Percentiles rank a stretch among this genome's conserved stretches.
Evolutionary conservation across 805 yeast genomes (phyloP).

Genomic region (Wickerhamomyces rabaulensis): DNA sequence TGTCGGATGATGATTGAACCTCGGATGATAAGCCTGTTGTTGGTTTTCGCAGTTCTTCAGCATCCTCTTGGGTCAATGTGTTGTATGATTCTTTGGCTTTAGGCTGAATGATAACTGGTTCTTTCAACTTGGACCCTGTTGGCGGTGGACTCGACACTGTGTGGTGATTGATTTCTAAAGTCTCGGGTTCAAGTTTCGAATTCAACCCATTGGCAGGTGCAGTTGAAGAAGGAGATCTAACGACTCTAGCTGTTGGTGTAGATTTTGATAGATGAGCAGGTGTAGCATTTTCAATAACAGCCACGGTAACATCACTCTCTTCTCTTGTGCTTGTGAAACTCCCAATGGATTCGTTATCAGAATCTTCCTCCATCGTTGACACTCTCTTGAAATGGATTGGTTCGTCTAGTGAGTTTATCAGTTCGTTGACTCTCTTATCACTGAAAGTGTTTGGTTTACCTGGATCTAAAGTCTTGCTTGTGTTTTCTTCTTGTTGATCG

Average conservation of each 20-base stretch:
- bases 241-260: slow-evolving; percentile 13
- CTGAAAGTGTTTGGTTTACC: slow-evolving; percentile 27
- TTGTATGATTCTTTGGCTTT: not conserved
- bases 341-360: slow-evolving; percentile 19
- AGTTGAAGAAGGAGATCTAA: slow-evolving; percentile 9
- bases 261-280: slow-evolving; percentile 14
- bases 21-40: not conserved
- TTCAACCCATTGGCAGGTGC: not conserved
- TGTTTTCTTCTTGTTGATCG: slow-evolving; percentile 3
- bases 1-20: slow-evolving; percentile 8
- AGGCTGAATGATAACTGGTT: slow-evolving; percentile 12
- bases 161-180: not conserved
- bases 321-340: slow-evolving; percentile 6
- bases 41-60: slow-evolving; percentile 1
- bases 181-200: not conserved
- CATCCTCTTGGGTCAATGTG: not conserved
- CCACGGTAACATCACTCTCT: slow-evolving; percentile 11
- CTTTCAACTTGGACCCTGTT: slow-evolving; percentile 1
- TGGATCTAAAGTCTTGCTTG: slow-evolving; percentile 41
- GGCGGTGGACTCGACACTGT: not conserved
- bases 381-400: slow-evolving; percentile 38
- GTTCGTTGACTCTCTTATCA: slow-evolving; percentile 15
- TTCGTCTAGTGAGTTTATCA: slow-evolving; percentile 30
- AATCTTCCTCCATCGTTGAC: slow-evolving; percentile 29
- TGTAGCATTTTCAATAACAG: slow-evolving; percentile 13